Percentiles rank a stretch among this genome's conserved stretches.
Conservation (phyloP, 495 filamentous ascomycete species). For the Xylaria palmicola region DNA sequence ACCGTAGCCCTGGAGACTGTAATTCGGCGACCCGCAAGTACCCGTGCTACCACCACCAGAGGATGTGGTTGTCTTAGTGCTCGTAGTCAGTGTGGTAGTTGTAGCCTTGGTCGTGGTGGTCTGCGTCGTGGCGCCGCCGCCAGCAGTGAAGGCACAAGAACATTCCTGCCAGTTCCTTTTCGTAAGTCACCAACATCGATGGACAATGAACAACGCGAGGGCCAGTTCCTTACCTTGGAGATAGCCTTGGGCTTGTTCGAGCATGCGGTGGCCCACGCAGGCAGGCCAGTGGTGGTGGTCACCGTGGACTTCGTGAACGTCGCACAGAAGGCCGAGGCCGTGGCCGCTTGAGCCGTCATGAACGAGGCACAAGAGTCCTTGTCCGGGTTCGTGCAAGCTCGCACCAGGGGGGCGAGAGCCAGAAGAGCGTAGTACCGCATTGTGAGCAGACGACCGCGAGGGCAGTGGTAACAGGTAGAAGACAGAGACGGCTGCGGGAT, state of each 20-base stretch:
- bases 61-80: slow-evolving; percentile 3
- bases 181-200: not conserved
- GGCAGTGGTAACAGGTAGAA: not conserved
- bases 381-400: slow-evolving; percentile 16
- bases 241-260: slow-evolving; percentile 6
- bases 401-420: slow-evolving; percentile 14
- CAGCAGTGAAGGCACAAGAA: slow-evolving; percentile 16
- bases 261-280: slow-evolving; percentile 10
- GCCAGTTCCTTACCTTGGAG: not conserved
- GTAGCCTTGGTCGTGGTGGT: slow-evolving; percentile 9
- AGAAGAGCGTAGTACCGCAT: slow-evolving; percentile 13
- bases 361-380: slow-evolving; percentile 16
- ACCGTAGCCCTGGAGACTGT: slow-evolving; percentile 23
- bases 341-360: slow-evolving; percentile 13
- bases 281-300: slow-evolving; percentile 13
- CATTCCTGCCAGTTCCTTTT: not conserved
- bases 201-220: not conserved
- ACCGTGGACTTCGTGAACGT: slow-evolving; percentile 15
- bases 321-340: slow-evolving; percentile 16
- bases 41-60: slow-evolving; percentile 9
- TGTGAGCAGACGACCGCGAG: not conserved
- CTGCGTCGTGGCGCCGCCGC: not conserved
- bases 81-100: slow-evolving; percentile 10
- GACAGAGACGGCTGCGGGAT: not conserved
- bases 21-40: slow-evolving; percentile 2